These are phyloP conservation scores for Aspergillus sclerotialis DNA, from an alignment of 2,329 filamentous ascomycete species.

Conservation along the genomic window DNA sequence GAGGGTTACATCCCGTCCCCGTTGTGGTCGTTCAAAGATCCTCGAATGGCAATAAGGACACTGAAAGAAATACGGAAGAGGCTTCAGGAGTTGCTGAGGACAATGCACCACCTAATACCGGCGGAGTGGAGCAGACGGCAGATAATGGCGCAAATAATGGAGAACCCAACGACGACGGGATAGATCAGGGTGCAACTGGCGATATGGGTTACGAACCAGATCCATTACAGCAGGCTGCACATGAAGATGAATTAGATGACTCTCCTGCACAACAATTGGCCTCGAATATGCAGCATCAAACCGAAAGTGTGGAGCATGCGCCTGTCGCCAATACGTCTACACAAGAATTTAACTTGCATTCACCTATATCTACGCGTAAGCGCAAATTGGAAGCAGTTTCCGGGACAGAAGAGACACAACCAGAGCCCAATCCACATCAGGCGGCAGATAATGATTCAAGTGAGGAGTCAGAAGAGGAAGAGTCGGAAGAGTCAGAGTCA, in stretches of 20 bases:
- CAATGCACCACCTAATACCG: too few relatives aligned
- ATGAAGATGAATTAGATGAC: not conserved
- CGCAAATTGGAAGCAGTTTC: too few relatives aligned
- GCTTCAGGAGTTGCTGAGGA: too few relatives aligned
- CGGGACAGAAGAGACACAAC: too few relatives aligned
- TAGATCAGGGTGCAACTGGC: too few relatives aligned
- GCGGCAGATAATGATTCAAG: not conserved
- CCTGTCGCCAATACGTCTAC: not conserved
- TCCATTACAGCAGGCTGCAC: slow-evolving; percentile 7
- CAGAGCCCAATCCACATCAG: not conserved
- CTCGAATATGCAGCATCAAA: not conserved
- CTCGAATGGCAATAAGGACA: too few relatives aligned
- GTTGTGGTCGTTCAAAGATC: too few relatives aligned
- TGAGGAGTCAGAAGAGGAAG: not conserved
- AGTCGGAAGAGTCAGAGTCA: slow-evolving; percentile 3
- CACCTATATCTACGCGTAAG: not conserved
- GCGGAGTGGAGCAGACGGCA: too few relatives aligned
- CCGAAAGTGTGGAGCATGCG: not conserved
- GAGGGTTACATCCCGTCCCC: too few relatives aligned
- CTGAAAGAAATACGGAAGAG: too few relatives aligned
- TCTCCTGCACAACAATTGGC: not conserved
- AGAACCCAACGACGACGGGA: slow-evolving; percentile 1
- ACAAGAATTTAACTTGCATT: not conserved
- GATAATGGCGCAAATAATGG: not conserved
- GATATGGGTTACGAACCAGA: too few relatives aligned